Conservation (phyloP, 2,329 filamentous ascomycete species). For the Aspergillus carbonarius region DNA sequence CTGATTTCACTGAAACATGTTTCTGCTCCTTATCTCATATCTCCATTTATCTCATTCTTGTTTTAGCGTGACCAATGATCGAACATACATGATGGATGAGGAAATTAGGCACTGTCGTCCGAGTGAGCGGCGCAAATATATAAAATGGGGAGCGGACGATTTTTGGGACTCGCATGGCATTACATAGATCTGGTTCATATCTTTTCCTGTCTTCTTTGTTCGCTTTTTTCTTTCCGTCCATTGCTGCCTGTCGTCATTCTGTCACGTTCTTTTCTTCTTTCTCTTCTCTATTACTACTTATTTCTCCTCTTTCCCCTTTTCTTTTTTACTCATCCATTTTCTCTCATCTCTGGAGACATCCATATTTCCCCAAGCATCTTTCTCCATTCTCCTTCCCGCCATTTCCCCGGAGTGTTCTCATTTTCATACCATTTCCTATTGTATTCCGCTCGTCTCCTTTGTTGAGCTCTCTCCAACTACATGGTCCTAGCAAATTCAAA, state of each 20-base stretch:
- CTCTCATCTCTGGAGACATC: slow-evolving; percentile 9
- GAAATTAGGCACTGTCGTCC: slow-evolving; percentile 35
- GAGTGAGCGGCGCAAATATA: slow-evolving; percentile 38
- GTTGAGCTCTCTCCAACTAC: slow-evolving; percentile 31
- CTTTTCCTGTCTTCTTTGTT: slow-evolving; percentile 25
- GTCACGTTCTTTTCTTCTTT: slow-evolving; percentile 20
- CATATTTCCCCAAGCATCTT: slow-evolving; percentile 12
- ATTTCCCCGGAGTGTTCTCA: slow-evolving; percentile 7
- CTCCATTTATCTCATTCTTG: slow-evolving; percentile 32
- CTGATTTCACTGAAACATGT: slow-evolving; percentile 13
- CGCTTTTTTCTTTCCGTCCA: slow-evolving; percentile 16
- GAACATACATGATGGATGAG: slow-evolving; percentile 43
- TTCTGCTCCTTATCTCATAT: slow-evolving; percentile 20
- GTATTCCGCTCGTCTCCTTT: slow-evolving; percentile 35
- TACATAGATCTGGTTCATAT: slow-evolving; percentile 40
- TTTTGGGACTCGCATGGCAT: slow-evolving; percentile 42
- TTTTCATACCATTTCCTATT: slow-evolving; percentile 26
- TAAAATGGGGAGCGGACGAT: slow-evolving; percentile 40
- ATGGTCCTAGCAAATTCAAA: slow-evolving; percentile 36
- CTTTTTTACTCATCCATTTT: slow-evolving; percentile 16
- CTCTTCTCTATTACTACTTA: slow-evolving; percentile 18
- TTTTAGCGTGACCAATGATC: slow-evolving; percentile 44
- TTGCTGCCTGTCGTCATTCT: slow-evolving; percentile 7
- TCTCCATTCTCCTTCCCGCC: slow-evolving; percentile 7
- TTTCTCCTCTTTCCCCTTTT: slow-evolving; percentile 17